Conservation (phyloP, 805 yeast species). For the Myxozyma kluyveri region DNA sequence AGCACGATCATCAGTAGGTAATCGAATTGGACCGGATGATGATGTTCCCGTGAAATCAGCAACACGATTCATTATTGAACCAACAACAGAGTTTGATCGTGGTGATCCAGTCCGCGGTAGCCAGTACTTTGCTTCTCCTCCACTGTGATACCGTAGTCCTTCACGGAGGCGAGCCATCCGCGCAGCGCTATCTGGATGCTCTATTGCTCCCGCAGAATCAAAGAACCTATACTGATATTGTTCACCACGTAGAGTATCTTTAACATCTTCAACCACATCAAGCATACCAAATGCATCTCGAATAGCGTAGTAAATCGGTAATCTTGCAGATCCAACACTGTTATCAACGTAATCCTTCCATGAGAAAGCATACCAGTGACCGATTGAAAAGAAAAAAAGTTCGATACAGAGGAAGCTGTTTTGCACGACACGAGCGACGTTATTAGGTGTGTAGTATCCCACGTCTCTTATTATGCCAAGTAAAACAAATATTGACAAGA, state of each 20-base stretch:
- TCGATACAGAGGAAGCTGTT: slow-evolving; percentile 80
- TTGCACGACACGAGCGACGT: slow-evolving; percentile 61
- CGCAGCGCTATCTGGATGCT: slow-evolving; percentile 65
- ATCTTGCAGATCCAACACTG: slow-evolving; percentile 67
- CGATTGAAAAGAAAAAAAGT: slow-evolving; percentile 76
- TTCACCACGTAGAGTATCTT: slow-evolving; percentile 62
- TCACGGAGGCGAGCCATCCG: slow-evolving; percentile 69
- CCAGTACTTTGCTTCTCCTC: slow-evolving; percentile 86
- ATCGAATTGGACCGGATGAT: slow-evolving; percentile 4
- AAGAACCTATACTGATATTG: slow-evolving; percentile 77
- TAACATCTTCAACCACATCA: slow-evolving; percentile 80
- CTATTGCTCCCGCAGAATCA: slow-evolving; percentile 74
- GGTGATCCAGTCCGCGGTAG: slow-evolving; percentile 40
- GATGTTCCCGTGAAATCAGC: slow-evolving; percentile 9
- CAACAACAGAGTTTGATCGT: slow-evolving; percentile 5
- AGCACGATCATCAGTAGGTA: slow-evolving; percentile 4
- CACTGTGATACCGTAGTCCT: slow-evolving; percentile 76
- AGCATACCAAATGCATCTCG: slow-evolving; percentile 71
- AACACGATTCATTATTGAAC: slow-evolving; percentile 1
- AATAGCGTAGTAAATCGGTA: slow-evolving; percentile 60
- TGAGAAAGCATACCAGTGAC: slow-evolving; percentile 86
- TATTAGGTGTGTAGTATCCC: slow-evolving; percentile 37
- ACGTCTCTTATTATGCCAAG: slow-evolving; percentile 38
- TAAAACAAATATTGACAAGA: slow-evolving; percentile 44
- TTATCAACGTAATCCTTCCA: slow-evolving; percentile 65